Base-by-base conservation (phyloP, 441 rosid genomes). In the Aquilaria agallochum region DNA sequence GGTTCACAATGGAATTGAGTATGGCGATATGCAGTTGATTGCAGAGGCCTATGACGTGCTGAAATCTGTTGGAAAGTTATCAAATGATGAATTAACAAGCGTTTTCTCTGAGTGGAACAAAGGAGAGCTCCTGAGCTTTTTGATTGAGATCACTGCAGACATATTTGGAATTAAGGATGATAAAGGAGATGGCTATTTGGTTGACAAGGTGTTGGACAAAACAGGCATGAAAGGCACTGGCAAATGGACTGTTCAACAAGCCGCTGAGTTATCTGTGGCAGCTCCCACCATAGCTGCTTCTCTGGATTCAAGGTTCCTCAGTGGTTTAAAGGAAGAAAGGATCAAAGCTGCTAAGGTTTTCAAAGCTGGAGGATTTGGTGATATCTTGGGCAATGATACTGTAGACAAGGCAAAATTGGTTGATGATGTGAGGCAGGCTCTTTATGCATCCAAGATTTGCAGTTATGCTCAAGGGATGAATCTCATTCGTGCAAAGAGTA, bases 161-260 rank as follows among this genome's bases (percentile, higher is more conserved):
- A 88, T 92, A 47, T 92, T 92, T 71, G 85, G 79, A 61, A 85
- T 92, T 64, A 83, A 86, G 75, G 96, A 93, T 53, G 92, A 88
- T 36, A 86, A 86, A 76, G 96, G 83, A 33, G 95, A 90, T 33
- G 98, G 98, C 8, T 65, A 83, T 71, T 78, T 93, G 79, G 97
- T 93, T 59, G 98, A 93, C 64, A 93, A 93, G 79, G 97, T 93
- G 52, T 71, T 93, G 73, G 98, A 93, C 74, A 93, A 90, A 83
- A 90, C 96, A 0, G 97, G 98, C 45, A 92, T 92, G 98, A 92
- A 92, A 71, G 98, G 96, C 68, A 92, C 98, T 5, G 96, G 98
- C 8, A 90, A 93, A 79, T 90, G 98, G 98, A 93, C 98, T 0
- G 98, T 93, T 14, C 98, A 93, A 67, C 98, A 93, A 79, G 98